phyloP scores from a whole-genome alignment of 495 filamentous ascomycete species.

The Amphirosellinia nigrospora region DNA sequence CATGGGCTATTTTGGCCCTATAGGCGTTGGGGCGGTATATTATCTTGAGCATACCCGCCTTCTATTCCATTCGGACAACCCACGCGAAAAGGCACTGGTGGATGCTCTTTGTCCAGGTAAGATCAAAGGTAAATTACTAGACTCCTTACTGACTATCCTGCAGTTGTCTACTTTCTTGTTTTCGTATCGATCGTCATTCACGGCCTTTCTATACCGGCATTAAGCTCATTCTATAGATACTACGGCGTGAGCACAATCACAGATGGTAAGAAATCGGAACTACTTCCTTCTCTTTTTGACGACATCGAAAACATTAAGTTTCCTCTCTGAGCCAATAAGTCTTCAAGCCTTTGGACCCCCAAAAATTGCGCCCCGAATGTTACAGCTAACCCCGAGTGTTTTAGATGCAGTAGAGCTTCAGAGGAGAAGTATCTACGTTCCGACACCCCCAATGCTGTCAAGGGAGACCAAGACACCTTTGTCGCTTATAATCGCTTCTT shows the following conservation, averaged over 20 bases:
- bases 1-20: slow-evolving; percentile 89
- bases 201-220: slow-evolving; percentile 60
- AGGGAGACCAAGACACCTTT: slow-evolving; percentile 46
- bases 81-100: slow-evolving; percentile 58
- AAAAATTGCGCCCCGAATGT: no score
- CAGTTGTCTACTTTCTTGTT: slow-evolving; percentile 64
- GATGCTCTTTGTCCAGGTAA: slow-evolving; percentile 45
- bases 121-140: neutral
- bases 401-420: slow-evolving; percentile 57
- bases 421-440: slow-evolving; percentile 55
- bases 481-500: slow-evolving; percentile 65
- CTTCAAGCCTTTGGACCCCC: no score
- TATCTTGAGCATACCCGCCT: slow-evolving; percentile 71
- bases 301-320: no score
- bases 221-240: slow-evolving; percentile 54
- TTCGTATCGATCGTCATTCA: slow-evolving; percentile 64
- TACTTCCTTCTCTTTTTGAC: no score
- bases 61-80: slow-evolving; percentile 60
- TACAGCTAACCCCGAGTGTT: no score
- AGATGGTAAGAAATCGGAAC: no score
- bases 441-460: slow-evolving; percentile 59
- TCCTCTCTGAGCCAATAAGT: no score
- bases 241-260: slow-evolving; percentile 53
- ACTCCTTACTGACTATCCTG: slow-evolving; percentile 29
- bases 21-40: slow-evolving; percentile 85